Evolutionary conservation across 805 yeast genomes (phyloP), one percentile per base, ranked within the genome.

Genomic region (Candida tallmaniae): DNA sequence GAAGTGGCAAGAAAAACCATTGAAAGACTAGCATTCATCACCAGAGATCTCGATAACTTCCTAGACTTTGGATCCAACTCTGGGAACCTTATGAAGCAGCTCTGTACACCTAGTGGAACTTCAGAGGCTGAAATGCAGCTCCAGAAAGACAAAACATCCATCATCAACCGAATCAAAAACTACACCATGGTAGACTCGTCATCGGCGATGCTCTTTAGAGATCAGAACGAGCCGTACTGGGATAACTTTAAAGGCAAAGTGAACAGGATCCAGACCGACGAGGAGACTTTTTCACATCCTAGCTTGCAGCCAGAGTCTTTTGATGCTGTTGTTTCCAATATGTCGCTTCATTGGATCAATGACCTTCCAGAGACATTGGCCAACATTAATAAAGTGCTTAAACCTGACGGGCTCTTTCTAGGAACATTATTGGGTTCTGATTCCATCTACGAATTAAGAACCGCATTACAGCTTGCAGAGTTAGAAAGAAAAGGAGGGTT

Each of bases 391-490:
- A 50, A 59, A 4, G 68, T 83, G 17, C 62, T 86, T 23, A 75
- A 74, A 40, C 90, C 90, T 2, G 94, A 86, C 54, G 90, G 95
- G 2, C 65, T 88, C 50, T 83, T 86, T 45, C 70, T 86, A 68
- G 94, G 84, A 2, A 74, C 87, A 15, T 73, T 86, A 70, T 74
- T 83, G 45, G 93, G 90, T 14, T 90, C 89, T 8, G 95, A 86
- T 51, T 81, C 94, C 2, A 57, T 86, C n/a, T 86, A 77, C 49
- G 95, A 86, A 54, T 66, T 86, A 40, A 69, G 95, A 31, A 82
- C 95, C 0, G 67, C 88, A 3, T 61, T 86, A 29, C 95, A 86
- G 55, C 60, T 86, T 37, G 94, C 95, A 0, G 95, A 86, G 50
- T 61, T 79, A 60, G 95, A 86, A 51, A 66, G 94, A 32, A 64